Evolutionary conservation across 1,139 yeast species (phyloP).

Genomic region (Scheffersomyces segobiensis): DNA sequence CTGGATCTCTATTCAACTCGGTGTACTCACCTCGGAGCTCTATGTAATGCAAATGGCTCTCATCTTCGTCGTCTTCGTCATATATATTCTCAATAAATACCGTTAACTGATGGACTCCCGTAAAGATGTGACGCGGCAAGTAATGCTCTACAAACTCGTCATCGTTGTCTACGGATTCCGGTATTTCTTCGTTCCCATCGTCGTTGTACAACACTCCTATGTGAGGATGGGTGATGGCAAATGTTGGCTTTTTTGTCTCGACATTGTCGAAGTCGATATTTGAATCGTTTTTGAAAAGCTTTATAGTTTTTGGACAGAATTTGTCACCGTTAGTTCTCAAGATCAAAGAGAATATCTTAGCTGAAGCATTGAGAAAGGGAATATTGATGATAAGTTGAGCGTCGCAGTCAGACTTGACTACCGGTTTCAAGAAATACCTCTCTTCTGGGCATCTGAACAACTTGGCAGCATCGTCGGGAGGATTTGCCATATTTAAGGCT

Average conservation of each 20-base stretch:
- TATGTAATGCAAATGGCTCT: conserved; percentile 61
- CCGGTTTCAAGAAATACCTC: conserved; percentile 45
- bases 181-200: conserved; percentile 36
- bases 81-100: conserved; percentile 67
- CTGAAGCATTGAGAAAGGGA: conserved; percentile 72
- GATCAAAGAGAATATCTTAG: conserved; percentile 72
- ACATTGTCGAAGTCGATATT: conserved; percentile 72
- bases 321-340: conserved; percentile 64
- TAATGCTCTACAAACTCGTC: conserved; percentile 77
- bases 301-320: conserved; percentile 68
- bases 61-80: conserved; percentile 34
- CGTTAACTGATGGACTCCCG: conserved; percentile 68
- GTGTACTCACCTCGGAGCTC: conserved; percentile 84
- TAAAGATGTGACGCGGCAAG: conserved; percentile 72
- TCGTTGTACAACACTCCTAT: conserved; percentile 45
- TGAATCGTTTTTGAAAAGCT: conserved; percentile 70
- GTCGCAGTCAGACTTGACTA: conserved; percentile 76
- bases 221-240: conserved; percentile 62
- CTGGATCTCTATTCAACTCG: conserved; percentile 63
- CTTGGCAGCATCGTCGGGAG: conserved; percentile 49
- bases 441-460: conserved; percentile 49
- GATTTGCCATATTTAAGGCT: conserved; percentile 64
- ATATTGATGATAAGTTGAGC: conserved; percentile 73
- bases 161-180: conserved; percentile 33
- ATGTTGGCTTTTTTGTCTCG: conserved; percentile 50